Base-by-base conservation (phyloP, 2,329 filamentous ascomycete species). In the Allantophomopsis cytisporea region DNA sequence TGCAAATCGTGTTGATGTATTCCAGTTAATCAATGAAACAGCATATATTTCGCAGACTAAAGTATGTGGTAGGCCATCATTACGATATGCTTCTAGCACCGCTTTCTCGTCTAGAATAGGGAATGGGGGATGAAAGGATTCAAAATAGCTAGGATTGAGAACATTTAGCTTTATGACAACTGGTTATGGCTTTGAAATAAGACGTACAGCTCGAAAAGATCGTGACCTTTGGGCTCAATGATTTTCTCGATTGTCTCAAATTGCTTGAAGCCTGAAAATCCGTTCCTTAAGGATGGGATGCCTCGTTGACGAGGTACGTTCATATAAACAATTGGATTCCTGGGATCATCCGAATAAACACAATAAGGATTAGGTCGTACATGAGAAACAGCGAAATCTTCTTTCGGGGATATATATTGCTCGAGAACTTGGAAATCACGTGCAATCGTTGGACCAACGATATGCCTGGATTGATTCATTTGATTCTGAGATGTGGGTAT, bases 361-460 rank as follows among this genome's bases (percentile, higher is more conserved):
- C 20, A 37, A 40, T 44, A 41, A 34, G 37, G 39, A 43, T 63
- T 61, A 35, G 60, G 57, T 43, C 63, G 1, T 54, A 28, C 23
- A 10, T 28, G 23, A 10, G 57, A 7, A 55, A 49, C 6, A 56
- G 49, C 42, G 55, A 53, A 18, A 50, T 51, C 2, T 53, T 57
- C 12, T 46, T 43, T 62, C 57, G 18, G 60, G 14, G 65, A 65
- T 42, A 77, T 64, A 41, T 74, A 75, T 38, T 72, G 66, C n/a
- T 73, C 68, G 35, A 78, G 60, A 10, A 78, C 64, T 39, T 77
- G 72, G 1, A 69, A 73, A 55, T 79, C 74, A 37, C 69, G 69
- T 5, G 71, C 73, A 5, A 71, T 64, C 5, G 72, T 69, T 0
- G 73, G 73, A 0, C 74, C 72, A 38, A 79, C 65, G 42, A 79